phyloP scores from a whole-genome alignment of 176 grass and related monocot genomes.

The Pontederia crassipes region DNA sequence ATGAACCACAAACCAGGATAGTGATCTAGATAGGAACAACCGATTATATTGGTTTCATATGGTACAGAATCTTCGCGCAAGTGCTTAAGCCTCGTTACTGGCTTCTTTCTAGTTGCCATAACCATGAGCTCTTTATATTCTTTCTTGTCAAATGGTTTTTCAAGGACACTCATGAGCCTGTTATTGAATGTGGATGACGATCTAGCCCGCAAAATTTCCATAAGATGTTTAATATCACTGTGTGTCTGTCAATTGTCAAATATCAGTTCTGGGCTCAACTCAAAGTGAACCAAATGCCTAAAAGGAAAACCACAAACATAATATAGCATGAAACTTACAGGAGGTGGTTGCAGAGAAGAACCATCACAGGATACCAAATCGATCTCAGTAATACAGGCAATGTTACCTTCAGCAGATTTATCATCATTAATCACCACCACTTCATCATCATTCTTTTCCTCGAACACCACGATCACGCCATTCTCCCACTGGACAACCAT shows the following conservation, averaged over 20 bases:
- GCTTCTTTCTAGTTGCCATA: conserved; percentile 16
- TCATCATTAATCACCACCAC: not conserved
- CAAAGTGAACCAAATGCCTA: not conserved
- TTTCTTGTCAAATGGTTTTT: conserved; percentile 29
- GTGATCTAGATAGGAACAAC: conserved; percentile 49
- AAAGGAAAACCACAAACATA: not conserved
- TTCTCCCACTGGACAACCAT: conserved; percentile 30
- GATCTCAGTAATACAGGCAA: not conserved
- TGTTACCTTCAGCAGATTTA: not conserved
- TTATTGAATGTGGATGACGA: conserved; percentile 44
- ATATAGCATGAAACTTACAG: not conserved
- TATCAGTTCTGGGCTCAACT: not conserved
- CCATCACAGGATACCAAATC: not conserved
- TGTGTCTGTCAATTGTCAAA: not conserved
- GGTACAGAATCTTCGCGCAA: conserved; percentile 28
- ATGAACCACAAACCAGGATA: conserved; percentile 40
- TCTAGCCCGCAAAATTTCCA: conserved; percentile 2
- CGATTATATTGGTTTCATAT: conserved; percentile 27
- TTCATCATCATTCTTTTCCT: conserved; percentile 3
- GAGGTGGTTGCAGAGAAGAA: not conserved
- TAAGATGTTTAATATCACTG: conserved; percentile 17
- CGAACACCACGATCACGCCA: conserved; percentile 20
- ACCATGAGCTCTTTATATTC: conserved; percentile 36
- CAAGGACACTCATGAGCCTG: conserved; percentile 38
- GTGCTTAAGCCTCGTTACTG: conserved; percentile 30